phyloP scores from a whole-genome alignment of 495 filamentous ascomycete species.

The Daldinia loculata region DNA sequence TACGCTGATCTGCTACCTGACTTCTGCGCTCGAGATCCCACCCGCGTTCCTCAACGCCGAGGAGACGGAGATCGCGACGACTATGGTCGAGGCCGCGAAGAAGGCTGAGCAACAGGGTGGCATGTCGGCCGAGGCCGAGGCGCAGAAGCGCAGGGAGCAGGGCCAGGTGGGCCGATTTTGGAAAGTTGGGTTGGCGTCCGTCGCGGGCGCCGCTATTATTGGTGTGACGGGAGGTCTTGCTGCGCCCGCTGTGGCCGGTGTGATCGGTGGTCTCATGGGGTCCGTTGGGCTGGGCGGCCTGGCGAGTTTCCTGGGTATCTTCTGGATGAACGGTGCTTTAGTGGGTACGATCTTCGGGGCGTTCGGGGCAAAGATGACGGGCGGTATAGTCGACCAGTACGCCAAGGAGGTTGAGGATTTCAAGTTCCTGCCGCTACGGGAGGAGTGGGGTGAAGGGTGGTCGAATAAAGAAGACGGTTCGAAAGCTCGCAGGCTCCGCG shows the following conservation, averaged over 20 bases:
- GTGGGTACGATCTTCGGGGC: constrained; percentile 89
- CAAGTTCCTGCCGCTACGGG: constrained; percentile 77
- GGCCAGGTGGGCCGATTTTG: constrained; percentile 70
- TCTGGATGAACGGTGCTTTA: constrained; percentile 81
- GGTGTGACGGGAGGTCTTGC: constrained; percentile 89
- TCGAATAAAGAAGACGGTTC: constrained; percentile 41
- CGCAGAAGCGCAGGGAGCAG: constrained; percentile 70
- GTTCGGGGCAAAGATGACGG: constrained; percentile 86
- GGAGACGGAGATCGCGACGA: constrained; percentile 76
- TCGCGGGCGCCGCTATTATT: constrained; percentile 85
- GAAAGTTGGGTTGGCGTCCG: constrained; percentile 90
- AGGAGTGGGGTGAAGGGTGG: constrained; percentile 50
- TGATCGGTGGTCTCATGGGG: constrained; percentile 87
- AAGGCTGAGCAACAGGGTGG: constrained; percentile 60
- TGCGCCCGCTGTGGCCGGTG: constrained; percentile 85
- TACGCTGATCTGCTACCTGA: constrained; percentile 69
- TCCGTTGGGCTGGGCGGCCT: constrained; percentile 83
- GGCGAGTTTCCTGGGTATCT: constrained; percentile 81
- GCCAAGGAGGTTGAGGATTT: constrained; percentile 89
- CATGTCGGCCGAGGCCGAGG: constrained; percentile 75
- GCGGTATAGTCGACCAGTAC: constrained; percentile 83
- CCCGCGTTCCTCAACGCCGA: constrained; percentile 67
- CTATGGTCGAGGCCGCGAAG: constrained; percentile 65
- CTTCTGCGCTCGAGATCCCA: constrained; percentile 70
- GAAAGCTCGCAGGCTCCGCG: constrained; percentile 67